phyloP scores from a whole-genome alignment of 1,139 yeast genomes.

The Tardiomyces blankii region DNA sequence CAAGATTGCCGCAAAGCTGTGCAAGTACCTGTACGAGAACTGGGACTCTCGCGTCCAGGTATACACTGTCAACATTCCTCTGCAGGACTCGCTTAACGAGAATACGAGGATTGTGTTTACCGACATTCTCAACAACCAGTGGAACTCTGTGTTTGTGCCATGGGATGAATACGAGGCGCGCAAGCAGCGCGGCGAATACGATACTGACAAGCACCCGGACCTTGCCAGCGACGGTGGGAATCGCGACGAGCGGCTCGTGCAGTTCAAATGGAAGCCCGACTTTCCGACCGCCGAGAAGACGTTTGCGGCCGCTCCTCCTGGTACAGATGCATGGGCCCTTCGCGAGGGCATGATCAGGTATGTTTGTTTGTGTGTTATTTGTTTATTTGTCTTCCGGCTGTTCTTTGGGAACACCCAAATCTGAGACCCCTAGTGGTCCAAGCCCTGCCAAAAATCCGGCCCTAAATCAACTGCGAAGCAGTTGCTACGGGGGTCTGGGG shows the following conservation, averaged over 20 bases:
- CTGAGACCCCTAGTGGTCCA: too few species aligned
- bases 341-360: constrained; percentile 30
- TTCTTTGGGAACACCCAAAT: too few species aligned
- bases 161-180: not conserved
- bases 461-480: too few species aligned
- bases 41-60: constrained; percentile 55
- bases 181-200: constrained; percentile 1
- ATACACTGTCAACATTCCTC: constrained; percentile 78
- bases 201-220: not conserved
- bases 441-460: too few species aligned
- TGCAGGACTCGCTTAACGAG: constrained; percentile 39
- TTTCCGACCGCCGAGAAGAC: constrained; percentile 57
- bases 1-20: constrained; percentile 48
- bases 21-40: constrained; percentile 43
- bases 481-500: too few species aligned
- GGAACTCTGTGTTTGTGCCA: constrained; percentile 52
- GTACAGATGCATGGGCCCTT: constrained; percentile 38
- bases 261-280: constrained; percentile 76
- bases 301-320: constrained; percentile 38
- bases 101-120: constrained; percentile 57
- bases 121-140: constrained; percentile 65
- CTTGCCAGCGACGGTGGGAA: not conserved
- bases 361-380: too few species aligned
- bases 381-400: too few species aligned
- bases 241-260: constrained; percentile 7